Base-by-base conservation (phyloP, 2,329 filamentous ascomycete genomes). In the Aureobasidium lini region DNA sequence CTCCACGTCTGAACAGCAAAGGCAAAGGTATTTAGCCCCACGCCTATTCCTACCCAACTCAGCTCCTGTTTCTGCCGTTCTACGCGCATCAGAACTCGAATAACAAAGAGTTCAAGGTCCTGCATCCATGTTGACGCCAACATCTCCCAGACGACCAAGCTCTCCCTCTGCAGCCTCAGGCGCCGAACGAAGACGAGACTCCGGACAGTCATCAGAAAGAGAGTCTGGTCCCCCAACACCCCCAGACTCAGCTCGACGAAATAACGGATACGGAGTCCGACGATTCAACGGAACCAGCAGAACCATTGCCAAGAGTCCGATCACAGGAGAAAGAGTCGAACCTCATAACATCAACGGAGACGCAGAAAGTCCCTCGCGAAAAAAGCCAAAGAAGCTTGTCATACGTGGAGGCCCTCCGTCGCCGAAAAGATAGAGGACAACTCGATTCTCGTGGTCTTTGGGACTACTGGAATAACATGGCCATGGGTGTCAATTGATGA, bases 1-100 rank as follows among this genome's bases (percentile, higher is more conserved):
- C 75, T 60, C 29, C 29, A 16, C 75, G 76, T 5, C 72, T 70
- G 9, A 70, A 71, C 57, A 56, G 43, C 56, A 63, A 53, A 59
- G 62, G 49, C 15, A 62, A 62, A 60, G 62, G 60, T 54, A 63
- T 43, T 57, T 57, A 40, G n/a, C 18, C 32, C 54, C 43, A 15
- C 31, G 10, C 31, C 52, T 31, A 15, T 37, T 15, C 43, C 44
- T 15, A 9, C 43, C 43, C 43, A 32, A 9, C 36, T 18, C 43
- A 47, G 18, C 15, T 10, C 54, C 16, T 46, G 15, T 29, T 39
- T 57, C 52, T 54, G 29, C 18, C 39, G 8, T 23, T 54, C 23
- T 31, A 3, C 46, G 39, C 34, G 13, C 37, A 32, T 39, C 36
- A n/a, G 50, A 57, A 52, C 61, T 44, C 46, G 42, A 34, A 50